Percentiles rank a stretch among this genome's conserved stretches.
These are phyloP conservation scores for Cyclanthera cordifolia DNA, from an alignment of 306 rosid species.

Conservation along the genomic window DNA sequence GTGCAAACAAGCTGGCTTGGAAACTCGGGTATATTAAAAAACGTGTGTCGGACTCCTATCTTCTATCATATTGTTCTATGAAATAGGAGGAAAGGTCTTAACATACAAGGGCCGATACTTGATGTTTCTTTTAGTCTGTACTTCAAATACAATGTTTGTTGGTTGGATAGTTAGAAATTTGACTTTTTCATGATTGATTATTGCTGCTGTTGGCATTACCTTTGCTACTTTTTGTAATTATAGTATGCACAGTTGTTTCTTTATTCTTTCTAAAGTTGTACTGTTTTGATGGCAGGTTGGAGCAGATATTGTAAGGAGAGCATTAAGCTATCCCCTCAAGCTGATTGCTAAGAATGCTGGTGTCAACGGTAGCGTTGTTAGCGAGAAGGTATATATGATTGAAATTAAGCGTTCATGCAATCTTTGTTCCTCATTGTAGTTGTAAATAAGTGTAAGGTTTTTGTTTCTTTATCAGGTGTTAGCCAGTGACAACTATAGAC, in stretches of 20 bases:
- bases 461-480: slow-evolving; percentile 41
- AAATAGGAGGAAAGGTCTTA: too few species aligned
- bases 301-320: slow-evolving; percentile 92
- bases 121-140: too few species aligned
- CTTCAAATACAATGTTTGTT: too few species aligned
- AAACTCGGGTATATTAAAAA: too few species aligned
- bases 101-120: too few species aligned
- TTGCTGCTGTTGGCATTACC: too few species aligned
- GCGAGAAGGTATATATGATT: slow-evolving; percentile 65
- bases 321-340: slow-evolving; percentile 83
- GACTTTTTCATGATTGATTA: too few species aligned
- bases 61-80: too few species aligned
- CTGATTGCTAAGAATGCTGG: slow-evolving; percentile 97
- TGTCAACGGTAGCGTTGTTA: slow-evolving; percentile 95
- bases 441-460: neutral
- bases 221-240: too few species aligned
- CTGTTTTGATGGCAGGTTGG: slow-evolving; percentile 53
- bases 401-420: neutral
- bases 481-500: slow-evolving; percentile 54
- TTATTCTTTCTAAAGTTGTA: neutral
- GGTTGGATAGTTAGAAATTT: too few species aligned
- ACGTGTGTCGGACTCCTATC: too few species aligned
- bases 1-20: too few species aligned
- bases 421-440: neutral
- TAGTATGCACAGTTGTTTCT: neutral